A percentile compares a stretch with the other conserved stretches of the same genome.
Evolutionary conservation across 768 basidiomycete genomes (phyloP).

Genomic region (Jaapia argillacea): DNA sequence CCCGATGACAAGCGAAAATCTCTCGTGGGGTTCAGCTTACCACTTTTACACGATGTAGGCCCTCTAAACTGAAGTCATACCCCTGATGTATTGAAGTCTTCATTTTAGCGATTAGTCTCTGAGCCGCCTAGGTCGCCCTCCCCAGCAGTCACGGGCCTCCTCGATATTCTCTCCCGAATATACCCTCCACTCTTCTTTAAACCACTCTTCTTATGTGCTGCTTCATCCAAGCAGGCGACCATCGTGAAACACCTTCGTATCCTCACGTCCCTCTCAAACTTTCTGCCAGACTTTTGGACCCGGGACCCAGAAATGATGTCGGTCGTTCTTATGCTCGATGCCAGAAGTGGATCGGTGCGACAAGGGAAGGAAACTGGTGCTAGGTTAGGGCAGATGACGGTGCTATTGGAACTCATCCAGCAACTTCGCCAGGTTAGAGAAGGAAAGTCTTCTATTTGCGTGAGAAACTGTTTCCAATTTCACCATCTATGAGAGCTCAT

Average conservation of each 20-base stretch:
- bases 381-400: constrained; percentile 50
- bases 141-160: constrained; percentile 35
- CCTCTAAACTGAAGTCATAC: background rate
- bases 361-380: constrained; percentile 11
- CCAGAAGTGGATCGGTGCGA: constrained; percentile 8
- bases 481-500: constrained; percentile 61
- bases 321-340: constrained; percentile 54
- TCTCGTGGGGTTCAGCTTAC: background rate
- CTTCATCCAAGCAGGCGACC: constrained; percentile 49
- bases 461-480: too few relatives aligned
- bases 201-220: constrained; percentile 60
- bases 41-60: background rate
- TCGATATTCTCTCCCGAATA: constrained; percentile 37
- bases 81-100: too few relatives aligned
- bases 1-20: background rate
- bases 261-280: constrained; percentile 38
- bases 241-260: constrained; percentile 50
- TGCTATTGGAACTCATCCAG: constrained; percentile 53
- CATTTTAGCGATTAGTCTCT: too few relatives aligned
- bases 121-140: constrained; percentile 20
- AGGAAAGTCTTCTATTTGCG: too few relatives aligned
- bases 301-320: constrained; percentile 68
- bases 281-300: constrained; percentile 56
- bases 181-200: constrained; percentile 64
- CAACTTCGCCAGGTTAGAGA: constrained; percentile 34